phyloP scores from a whole-genome alignment of 225 moss, liverwort and hornwort genomes.

The Straminergon stramineum region DNA sequence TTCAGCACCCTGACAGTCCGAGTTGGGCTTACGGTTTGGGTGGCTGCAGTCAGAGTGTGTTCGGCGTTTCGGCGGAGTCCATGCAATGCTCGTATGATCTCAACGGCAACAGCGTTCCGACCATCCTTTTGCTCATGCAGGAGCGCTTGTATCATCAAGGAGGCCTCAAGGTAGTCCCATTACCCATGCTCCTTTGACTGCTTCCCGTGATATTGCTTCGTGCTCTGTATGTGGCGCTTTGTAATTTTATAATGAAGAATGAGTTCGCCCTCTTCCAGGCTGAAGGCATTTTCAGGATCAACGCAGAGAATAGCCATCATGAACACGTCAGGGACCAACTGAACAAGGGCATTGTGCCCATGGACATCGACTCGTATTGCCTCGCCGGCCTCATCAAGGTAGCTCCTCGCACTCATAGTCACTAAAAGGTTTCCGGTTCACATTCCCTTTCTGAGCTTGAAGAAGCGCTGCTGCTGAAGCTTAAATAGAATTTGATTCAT shows the following conservation, averaged over 20 bases:
- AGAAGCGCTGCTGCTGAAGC: background rate
- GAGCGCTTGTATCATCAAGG: conserved; percentile 86
- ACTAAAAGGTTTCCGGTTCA: background rate
- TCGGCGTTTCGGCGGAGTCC: conserved; percentile 94
- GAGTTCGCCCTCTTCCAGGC: conserved; percentile 36
- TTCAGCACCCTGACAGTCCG: background rate
- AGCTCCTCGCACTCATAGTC: background rate
- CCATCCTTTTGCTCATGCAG: conserved; percentile 91
- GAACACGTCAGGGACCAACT: conserved; percentile 90
- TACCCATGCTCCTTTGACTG: background rate
- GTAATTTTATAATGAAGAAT: background rate
- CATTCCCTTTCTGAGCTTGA: background rate
- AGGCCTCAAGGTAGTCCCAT: conserved; percentile 64
- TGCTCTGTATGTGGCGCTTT: background rate
- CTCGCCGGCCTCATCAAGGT: conserved; percentile 98
- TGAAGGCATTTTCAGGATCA: conserved; percentile 96
- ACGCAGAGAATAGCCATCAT: conserved; percentile 94
- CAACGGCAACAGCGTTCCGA: conserved; percentile 92
- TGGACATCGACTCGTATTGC: conserved; percentile 91
- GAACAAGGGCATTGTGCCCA: conserved; percentile 91
- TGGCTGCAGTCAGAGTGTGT: conserved; percentile 79
- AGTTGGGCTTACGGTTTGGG: conserved; percentile 4
- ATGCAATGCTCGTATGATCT: conserved; percentile 91
- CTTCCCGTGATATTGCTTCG: background rate
- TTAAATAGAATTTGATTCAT: background rate